Percentiles rank a stretch among this genome's conserved stretches.
phyloP scores from a whole-genome alignment of 306 rosid species.

The Sophora flavescens region DNA sequence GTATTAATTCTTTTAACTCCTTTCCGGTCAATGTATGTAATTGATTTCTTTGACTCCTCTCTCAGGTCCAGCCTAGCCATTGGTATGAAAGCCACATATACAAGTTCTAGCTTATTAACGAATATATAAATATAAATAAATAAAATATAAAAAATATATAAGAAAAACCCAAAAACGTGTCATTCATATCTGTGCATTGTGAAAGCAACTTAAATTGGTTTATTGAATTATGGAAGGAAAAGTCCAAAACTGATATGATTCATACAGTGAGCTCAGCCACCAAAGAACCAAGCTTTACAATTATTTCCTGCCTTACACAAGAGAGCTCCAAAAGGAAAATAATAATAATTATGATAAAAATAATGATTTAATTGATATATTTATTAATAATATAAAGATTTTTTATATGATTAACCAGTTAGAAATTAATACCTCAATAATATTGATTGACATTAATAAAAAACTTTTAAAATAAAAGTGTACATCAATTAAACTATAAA shows the following conservation, averaged over 20 bases:
- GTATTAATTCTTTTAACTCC: not conserved
- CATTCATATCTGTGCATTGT: constrained; percentile 5
- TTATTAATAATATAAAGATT: no score
- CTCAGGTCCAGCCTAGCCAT: constrained; percentile 29
- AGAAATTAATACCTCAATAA: no score
- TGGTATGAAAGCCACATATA: constrained; percentile 42
- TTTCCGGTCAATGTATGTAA: constrained; percentile 5
- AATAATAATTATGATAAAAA: no score
- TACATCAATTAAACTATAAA: no score
- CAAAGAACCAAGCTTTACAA: not conserved
- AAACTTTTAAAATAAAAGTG: no score
- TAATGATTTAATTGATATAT: no score
- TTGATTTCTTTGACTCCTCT: constrained; percentile 27
- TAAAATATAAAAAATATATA: not conserved
- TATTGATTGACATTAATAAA: no score
- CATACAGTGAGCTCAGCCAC: not conserved
- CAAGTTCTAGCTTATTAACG: constrained; percentile 3
- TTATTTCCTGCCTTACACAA: not conserved
- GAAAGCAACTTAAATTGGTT: constrained; percentile 46
- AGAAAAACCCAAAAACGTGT: not conserved
- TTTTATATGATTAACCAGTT: no score
- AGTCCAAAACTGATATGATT: constrained; percentile 36
- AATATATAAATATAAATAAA: not conserved
- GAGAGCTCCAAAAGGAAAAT: not conserved
- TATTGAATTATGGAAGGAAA: constrained; percentile 34